Conservation (phyloP, 228 moss, liverwort and hornwort genomes). For the Sphagnum fallax region DNA sequence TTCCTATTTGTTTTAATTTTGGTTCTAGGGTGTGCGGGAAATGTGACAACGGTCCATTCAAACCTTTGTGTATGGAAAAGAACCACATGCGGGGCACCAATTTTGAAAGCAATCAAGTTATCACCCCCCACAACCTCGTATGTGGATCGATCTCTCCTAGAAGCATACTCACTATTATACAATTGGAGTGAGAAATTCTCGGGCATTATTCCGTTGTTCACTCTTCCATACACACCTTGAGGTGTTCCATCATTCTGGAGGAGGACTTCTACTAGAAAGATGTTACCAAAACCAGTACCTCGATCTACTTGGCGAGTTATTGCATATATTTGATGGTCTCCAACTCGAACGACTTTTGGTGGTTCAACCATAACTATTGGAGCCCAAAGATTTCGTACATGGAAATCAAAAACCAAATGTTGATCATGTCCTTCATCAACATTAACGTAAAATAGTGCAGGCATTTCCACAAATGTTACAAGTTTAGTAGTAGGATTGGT, state of each 20-base stretch:
- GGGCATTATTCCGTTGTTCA: conserved; percentile 33
- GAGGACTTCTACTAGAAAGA: conserved; percentile 23
- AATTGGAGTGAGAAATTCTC: conserved; percentile 2
- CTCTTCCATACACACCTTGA: conserved; percentile 15
- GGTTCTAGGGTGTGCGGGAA: neutral
- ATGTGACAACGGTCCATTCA: conserved; percentile 13
- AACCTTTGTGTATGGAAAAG: conserved; percentile 15
- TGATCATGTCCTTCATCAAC: conserved; percentile 6
- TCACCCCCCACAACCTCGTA: conserved; percentile 33
- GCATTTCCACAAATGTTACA: neutral
- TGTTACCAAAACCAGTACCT: neutral
- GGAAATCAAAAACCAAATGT: conserved; percentile 13
- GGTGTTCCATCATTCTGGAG: conserved; percentile 30
- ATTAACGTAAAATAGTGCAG: conserved; percentile 30
- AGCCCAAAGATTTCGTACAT: conserved; percentile 10
- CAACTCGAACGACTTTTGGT: conserved; percentile 24
- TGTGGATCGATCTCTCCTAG: neutral
- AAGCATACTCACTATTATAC: conserved; percentile 1
- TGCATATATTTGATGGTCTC: conserved; percentile 22
- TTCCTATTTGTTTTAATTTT: neutral
- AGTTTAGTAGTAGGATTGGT: no score
- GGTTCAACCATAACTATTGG: conserved; percentile 15
- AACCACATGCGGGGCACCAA: conserved; percentile 8
- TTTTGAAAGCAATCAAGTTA: conserved; percentile 21
- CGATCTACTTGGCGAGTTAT: conserved; percentile 20